Evolutionary conservation across 345 rosid genomes (phyloP).

Genomic region (Brassica cretica): DNA sequence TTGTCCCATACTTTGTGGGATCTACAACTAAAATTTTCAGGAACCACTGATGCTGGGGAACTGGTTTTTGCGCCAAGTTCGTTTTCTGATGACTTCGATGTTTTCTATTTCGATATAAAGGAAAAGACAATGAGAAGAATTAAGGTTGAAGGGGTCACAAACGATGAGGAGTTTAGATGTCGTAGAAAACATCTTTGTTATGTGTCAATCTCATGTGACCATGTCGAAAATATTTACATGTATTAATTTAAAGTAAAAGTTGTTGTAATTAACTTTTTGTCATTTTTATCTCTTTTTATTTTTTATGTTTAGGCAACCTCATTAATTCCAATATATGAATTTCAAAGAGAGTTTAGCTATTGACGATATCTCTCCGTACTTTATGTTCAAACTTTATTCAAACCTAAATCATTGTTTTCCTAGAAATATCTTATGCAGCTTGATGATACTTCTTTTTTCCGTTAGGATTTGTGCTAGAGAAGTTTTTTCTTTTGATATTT

Average conservation of each 20-base stretch:
- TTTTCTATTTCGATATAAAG: not conserved
- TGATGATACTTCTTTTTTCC: no score
- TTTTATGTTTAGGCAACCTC: not conserved
- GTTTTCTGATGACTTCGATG: slow-evolving; percentile 3
- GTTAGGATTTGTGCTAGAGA: no score
- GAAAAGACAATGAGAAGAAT: not conserved
- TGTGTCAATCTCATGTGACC: not conserved
- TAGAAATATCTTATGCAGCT: no score
- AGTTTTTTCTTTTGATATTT: no score
- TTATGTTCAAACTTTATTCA: no score
- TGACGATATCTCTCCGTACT: no score
- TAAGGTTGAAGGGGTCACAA: slow-evolving; percentile 1
- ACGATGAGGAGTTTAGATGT: slow-evolving; percentile 5
- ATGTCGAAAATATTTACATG: not conserved
- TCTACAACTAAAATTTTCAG: slow-evolving; percentile 12
- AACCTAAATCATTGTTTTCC: no score
- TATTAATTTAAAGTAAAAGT: not conserved
- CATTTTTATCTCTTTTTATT: not conserved
- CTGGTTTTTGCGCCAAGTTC: not conserved
- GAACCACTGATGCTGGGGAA: not conserved
- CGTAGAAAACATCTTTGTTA: not conserved
- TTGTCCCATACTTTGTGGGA: not conserved
- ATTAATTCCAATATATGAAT: not conserved
- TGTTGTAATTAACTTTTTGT: not conserved
- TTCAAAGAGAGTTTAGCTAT: not conserved